Evolutionary conservation across 2,329 filamentous ascomycete species (phyloP), one percentile per base, ranked within the genome.

Genomic region (Chaetomium globosum): DNA sequence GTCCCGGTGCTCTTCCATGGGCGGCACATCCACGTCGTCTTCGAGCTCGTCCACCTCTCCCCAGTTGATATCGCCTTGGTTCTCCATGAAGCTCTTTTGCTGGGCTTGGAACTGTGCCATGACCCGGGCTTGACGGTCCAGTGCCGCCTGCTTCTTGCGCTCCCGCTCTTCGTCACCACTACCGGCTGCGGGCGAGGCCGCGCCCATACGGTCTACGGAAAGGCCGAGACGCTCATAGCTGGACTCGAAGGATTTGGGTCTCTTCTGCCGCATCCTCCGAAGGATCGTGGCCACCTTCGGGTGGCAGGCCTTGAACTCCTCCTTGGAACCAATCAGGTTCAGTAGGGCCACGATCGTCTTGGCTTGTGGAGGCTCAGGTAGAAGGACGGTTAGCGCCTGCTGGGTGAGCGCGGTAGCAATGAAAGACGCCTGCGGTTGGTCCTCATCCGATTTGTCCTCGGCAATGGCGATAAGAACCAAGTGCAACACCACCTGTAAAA

Each of bases 41-140:
- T 95, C 89, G 30, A 88, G 83, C 48, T 90, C 87, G n/a, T 91
- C 91, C 59, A 92, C 85, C 66, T 95, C 90, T 16, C 91, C 93
- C 90, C 92, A 97, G 76, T 97, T 91, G 66, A 97, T 85, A 51
- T 88, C 84, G n/a, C 87, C 89, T 76, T 97, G 93, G 69, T 89
- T 95, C 64, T 92, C 90, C 79, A 99, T 81, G 78, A 99, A 99
- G 72, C 87, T 95, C 78, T 96, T 94, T 75, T 98, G 96, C 74
- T 99, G 94, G 74, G 97, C 90, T 75, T 98, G 95, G 78, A 99
- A 97, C 74, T 97, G 93, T 1, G 93, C 95, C 93, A 99, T 97
- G 36, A 99, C 92, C 73, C 88, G 90, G 1, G 93, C 93, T 77
- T 98, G 93, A 26, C 95, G 87, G 71, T 93, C 94, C 49, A 93